Conservation (phyloP, 176 grass and related monocot species). For the Ampelocalamus luodianensis region DNA sequence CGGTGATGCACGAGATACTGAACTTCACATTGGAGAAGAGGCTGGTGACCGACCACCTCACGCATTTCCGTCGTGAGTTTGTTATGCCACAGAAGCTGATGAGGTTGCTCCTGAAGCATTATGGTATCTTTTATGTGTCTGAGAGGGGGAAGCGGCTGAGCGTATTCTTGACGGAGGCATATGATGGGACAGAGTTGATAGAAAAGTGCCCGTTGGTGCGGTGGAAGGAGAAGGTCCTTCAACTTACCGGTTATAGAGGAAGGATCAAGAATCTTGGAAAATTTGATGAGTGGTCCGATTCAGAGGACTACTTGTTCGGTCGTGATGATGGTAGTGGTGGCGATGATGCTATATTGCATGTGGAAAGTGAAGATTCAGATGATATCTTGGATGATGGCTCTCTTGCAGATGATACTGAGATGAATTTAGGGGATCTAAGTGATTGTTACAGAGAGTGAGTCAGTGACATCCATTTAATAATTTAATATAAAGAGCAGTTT, state of each 20-base stretch:
- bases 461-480: neutral
- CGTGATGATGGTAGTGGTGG: slow-evolving; percentile 7
- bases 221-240: slow-evolving; percentile 81
- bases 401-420: slow-evolving; percentile 62
- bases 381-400: slow-evolving; percentile 37
- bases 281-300: slow-evolving; percentile 43
- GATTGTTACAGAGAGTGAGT: slow-evolving; percentile 50
- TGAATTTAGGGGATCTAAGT: slow-evolving; percentile 57
- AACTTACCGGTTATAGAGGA: slow-evolving; percentile 70
- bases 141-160: slow-evolving; percentile 81
- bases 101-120: slow-evolving; percentile 82
- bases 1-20: slow-evolving; percentile 83
- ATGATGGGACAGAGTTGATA: slow-evolving; percentile 68
- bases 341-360: slow-evolving; percentile 47
- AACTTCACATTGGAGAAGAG: slow-evolving; percentile 88
- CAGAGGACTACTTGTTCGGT: slow-evolving; percentile 44
- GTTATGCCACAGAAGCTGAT: slow-evolving; percentile 92
- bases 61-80: slow-evolving; percentile 84
- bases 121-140: slow-evolving; percentile 90
- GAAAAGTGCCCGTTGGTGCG: slow-evolving; percentile 63
- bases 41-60: slow-evolving; percentile 86
- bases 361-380: slow-evolving; percentile 48
- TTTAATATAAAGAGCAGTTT: slow-evolving; percentile 13
- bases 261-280: slow-evolving; percentile 61
- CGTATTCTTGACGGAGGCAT: slow-evolving; percentile 83